Evolutionary conservation across 805 yeast species (phyloP).

Genomic region (Komagataella phaffii): DNA sequence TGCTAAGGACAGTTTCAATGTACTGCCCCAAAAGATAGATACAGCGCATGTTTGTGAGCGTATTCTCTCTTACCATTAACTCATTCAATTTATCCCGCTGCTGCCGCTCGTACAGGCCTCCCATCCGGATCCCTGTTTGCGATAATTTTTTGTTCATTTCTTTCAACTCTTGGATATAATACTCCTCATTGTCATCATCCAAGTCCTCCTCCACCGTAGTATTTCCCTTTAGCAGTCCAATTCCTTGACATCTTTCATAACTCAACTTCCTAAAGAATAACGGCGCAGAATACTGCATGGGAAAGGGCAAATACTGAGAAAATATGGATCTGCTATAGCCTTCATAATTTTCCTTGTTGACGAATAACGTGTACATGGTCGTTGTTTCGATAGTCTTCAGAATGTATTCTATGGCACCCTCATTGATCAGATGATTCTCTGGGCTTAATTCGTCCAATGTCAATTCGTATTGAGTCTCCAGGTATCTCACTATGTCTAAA

Average conservation of each 20-base stretch:
- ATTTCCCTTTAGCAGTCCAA: conserved; percentile 20
- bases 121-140: conserved; percentile 14
- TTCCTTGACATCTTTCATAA: conserved; percentile 13
- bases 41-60: conserved; percentile 17
- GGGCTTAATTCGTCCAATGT: conserved; percentile 6
- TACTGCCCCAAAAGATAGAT: conserved; percentile 5
- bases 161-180: conserved; percentile 11
- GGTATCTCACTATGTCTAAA: conserved; percentile 20
- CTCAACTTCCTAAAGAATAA: conserved; percentile 24
- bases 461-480: conserved; percentile 7
- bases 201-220: conserved; percentile 8
- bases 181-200: conserved; percentile 10
- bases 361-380: conserved; percentile 42
- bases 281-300: conserved; percentile 65
- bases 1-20: background rate
- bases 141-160: conserved; percentile 12
- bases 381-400: conserved; percentile 27
- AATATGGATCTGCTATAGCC: conserved; percentile 43
- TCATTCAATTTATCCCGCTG: conserved; percentile 10
- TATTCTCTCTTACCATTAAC: conserved; percentile 12
- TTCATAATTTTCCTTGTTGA: conserved; percentile 47
- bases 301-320: conserved; percentile 45
- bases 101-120: conserved; percentile 13
- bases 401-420: conserved; percentile 28
- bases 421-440: conserved; percentile 24